Base-by-base conservation (phyloP, 2,329 filamentous ascomycete genomes). In the Paraconiothyrium brasiliense region DNA sequence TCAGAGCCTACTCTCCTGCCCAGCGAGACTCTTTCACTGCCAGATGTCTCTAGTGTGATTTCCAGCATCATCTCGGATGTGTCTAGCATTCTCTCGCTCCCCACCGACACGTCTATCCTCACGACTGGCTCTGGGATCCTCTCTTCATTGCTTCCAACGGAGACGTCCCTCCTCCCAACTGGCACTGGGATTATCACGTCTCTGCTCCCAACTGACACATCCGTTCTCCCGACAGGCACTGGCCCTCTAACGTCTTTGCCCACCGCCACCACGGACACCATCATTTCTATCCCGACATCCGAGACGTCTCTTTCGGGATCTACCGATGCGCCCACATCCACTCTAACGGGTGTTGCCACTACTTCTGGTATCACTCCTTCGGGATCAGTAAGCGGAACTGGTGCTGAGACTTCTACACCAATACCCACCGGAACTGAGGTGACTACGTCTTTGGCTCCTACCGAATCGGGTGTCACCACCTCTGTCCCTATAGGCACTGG, bases 41-140 rank as follows among this genome's bases (percentile, higher is more conserved):
- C 61, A 14, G 59, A 61, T 51, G 22, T 68, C 16, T 61, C 66
- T 11, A 69, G 60, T 52, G 41, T 61, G 22, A 41, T 60, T 13
- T 66, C 65, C 6, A 62, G 61, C 50, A 54, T 59, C 22, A 51
- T 56, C 22, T 59, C 60, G 22, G 57, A 61, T 20, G 34, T 65
- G 7, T 59, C 62, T 27, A 67, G 56, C 55, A 27, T 55, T 16
- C 20, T 63, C 41, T 34, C 55, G 5, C 35, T 60, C 1, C 59
- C 67, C 16, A 46, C 57, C 14, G 50, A 54, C 4, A 41, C 35
- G 5, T 41, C 57, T 14, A 55, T 41, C 22, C 13, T 54, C 34
- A 20, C 58, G 6, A 22, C 16, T 11, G 39, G 44, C 11, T 51
- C 58, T 30, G 54, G 51, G 16, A 54, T 35, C 39, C 13, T 41